Base-by-base conservation (phyloP, 2,329 filamentous ascomycete genomes). In the Cryphonectria parasitica region DNA sequence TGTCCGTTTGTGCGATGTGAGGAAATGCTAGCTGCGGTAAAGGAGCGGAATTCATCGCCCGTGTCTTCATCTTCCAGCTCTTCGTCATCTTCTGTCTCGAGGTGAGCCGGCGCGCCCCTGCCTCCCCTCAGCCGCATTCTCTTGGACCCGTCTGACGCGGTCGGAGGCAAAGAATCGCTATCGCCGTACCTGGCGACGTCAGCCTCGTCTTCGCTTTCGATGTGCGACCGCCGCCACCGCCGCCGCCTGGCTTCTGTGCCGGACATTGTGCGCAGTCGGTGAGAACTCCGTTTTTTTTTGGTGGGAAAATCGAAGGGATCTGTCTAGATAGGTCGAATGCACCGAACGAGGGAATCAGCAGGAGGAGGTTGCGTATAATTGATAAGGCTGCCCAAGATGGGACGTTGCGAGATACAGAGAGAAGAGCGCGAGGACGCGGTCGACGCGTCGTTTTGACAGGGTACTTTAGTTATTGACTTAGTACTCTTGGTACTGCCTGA, bases 151-250 rank as follows among this genome's bases (percentile, higher is more conserved):
- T 77, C 79, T 25, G 75, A 74, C 61, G 71, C 74, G 63, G 76
- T 72, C 17, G 77, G 76, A 31, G 74, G 74, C 41, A 76, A 64
- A 63, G 69, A 71, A 75, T 70, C 58, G 64, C 67, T 71, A 76
- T 70, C 56, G 75, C 74, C 70, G 72, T 71, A 69, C 6, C 67
- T 66, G 25, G 58, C 66, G 2, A 45, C 58, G 68, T 80, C 78
- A 67, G 79, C 77, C 25, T 81, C 78, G 61, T 81, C 79, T 17
- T 79, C 78, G 71, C 78, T 80, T 36, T 85, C 82, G 58, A 79
- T 79, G 15, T 80, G 78, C 31, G 80, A 78, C 67, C 85, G 83
- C 70, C 83, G 79, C 67, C 85, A 83, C 70, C 83, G 79, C 28
- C 85, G 83, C 63, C 85, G 85, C 69, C 82, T 79, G 65, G 76